Conservation (phyloP, 306 rosid genomes). For the Begonia masoniana region DNA sequence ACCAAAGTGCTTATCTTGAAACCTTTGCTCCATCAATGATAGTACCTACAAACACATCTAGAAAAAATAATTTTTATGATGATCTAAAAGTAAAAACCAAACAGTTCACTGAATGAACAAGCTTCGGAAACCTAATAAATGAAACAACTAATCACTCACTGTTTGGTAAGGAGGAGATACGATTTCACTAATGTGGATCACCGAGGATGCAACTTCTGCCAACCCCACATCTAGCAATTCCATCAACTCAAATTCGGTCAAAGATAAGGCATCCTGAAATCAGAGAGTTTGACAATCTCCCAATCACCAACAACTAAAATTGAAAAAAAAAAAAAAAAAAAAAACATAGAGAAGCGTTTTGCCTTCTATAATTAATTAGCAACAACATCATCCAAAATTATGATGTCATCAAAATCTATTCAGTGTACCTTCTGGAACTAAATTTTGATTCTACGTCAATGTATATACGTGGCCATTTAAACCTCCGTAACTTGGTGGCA, state of each 20-base stretch:
- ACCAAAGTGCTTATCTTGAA: slow-evolving; percentile 40
- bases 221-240: slow-evolving; percentile 66
- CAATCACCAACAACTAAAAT: too few species aligned
- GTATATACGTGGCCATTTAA: slow-evolving; percentile 70
- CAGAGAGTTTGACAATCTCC: background rate
- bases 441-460: slow-evolving; percentile 81
- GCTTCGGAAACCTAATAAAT: background rate
- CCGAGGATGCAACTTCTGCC: slow-evolving; percentile 49
- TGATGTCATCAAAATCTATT: slow-evolving; percentile 3
- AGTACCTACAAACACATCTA: slow-evolving; percentile 36
- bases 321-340: slow-evolving; percentile 2
- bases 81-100: slow-evolving; percentile 1
- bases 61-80: slow-evolving; percentile 13
- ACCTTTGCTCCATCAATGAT: slow-evolving; percentile 57
- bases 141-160: slow-evolving; percentile 20
- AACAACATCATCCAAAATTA: slow-evolving; percentile 12
- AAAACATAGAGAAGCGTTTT: background rate
- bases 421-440: slow-evolving; percentile 64
- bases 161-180: slow-evolving; percentile 83
- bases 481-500: slow-evolving; percentile 64
- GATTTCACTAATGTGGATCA: slow-evolving; percentile 67
- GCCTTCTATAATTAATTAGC: slow-evolving; percentile 6
- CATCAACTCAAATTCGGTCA: slow-evolving; percentile 82
- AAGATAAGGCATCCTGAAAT: slow-evolving; percentile 62
- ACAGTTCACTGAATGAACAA: too few species aligned